Conservation (phyloP, 2,329 filamentous ascomycete genomes). For the Monilinia fructigena region DNA sequence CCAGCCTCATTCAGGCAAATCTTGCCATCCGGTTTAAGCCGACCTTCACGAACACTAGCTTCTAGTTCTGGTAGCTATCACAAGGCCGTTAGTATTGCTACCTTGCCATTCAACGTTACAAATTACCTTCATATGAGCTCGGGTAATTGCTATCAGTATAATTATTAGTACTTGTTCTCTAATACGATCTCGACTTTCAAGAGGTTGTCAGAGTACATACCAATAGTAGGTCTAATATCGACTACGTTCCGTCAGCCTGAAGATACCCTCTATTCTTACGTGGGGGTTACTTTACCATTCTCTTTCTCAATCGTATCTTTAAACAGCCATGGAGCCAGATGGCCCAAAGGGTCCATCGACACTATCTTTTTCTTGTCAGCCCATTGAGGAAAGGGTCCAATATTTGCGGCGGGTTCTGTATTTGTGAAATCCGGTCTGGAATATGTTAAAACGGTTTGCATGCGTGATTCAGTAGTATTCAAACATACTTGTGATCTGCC, state of each 20-base stretch:
- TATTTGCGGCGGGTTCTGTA: conserved; percentile 85
- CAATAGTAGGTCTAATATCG: conserved; percentile 42
- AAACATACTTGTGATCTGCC: conserved; percentile 65
- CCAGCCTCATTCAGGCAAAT: conserved; percentile 82
- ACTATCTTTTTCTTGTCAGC: conserved; percentile 90
- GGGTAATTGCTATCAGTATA: conserved; percentile 37
- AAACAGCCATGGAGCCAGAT: conserved; percentile 81
- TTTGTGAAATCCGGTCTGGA: conserved; percentile 68
- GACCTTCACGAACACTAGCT: conserved; percentile 77
- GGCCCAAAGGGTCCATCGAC: conserved; percentile 93
- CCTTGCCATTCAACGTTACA: background rate
- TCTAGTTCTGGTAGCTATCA: conserved; percentile 80
- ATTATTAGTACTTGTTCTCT: conserved; percentile 25
- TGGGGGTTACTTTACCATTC: conserved; percentile 49
- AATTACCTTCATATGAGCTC: conserved; percentile 41
- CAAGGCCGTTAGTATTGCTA: conserved; percentile 23
- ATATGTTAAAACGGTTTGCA: background rate
- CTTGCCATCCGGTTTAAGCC: conserved; percentile 76
- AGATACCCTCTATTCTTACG: background rate
- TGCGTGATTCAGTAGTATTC: background rate
- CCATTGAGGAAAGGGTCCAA: conserved; percentile 90
- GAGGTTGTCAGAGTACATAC: conserved; percentile 27
- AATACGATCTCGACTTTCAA: background rate
- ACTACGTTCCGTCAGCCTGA: conserved; percentile 35
- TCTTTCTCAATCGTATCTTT: conserved; percentile 75